Evolutionary conservation across 2,329 filamentous ascomycete species (phyloP).

Genomic region (Didymellaceae sp.): DNA sequence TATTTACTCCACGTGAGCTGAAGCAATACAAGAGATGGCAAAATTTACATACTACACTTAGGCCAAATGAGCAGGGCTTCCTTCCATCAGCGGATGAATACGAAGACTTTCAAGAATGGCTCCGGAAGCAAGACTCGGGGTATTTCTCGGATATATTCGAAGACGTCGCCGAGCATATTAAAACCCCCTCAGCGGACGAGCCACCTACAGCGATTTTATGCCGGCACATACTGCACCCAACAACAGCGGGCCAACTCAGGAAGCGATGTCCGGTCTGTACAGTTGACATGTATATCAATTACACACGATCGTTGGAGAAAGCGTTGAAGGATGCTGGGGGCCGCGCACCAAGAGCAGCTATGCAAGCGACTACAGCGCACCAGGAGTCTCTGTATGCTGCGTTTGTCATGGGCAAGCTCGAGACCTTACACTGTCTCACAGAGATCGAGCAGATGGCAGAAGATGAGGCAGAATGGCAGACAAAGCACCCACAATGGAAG

Average conservation of each 20-base stretch:
- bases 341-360: conserved; percentile 26
- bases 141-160: conserved; percentile 42
- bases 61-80: conserved; percentile 24
- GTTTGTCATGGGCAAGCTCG: conserved; percentile 34
- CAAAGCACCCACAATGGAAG: conserved; percentile 16
- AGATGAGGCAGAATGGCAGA: conserved; percentile 28
- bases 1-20: conserved; percentile 34
- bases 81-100: conserved; percentile 38
- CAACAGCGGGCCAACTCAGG: conserved; percentile 15
- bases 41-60: conserved; percentile 27
- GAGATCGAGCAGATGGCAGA: conserved; percentile 30
- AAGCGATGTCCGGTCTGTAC: conserved; percentile 39
- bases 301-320: conserved; percentile 33
- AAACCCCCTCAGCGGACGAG: conserved; percentile 8
- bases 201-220: conserved; percentile 28
- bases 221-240: conserved; percentile 33
- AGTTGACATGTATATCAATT: conserved; percentile 34
- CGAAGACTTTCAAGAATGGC: conserved; percentile 40
- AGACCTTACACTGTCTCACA: conserved; percentile 26
- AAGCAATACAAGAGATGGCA: conserved; percentile 41
- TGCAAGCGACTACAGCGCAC: conserved; percentile 26
- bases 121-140: conserved; percentile 38
- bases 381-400: conserved; percentile 33
- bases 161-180: conserved; percentile 30
- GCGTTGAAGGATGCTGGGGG: conserved; percentile 31